Evolutionary conservation across 352 stramenopile species (phyloP).

Genomic region (Phytophthora nicotianae): DNA sequence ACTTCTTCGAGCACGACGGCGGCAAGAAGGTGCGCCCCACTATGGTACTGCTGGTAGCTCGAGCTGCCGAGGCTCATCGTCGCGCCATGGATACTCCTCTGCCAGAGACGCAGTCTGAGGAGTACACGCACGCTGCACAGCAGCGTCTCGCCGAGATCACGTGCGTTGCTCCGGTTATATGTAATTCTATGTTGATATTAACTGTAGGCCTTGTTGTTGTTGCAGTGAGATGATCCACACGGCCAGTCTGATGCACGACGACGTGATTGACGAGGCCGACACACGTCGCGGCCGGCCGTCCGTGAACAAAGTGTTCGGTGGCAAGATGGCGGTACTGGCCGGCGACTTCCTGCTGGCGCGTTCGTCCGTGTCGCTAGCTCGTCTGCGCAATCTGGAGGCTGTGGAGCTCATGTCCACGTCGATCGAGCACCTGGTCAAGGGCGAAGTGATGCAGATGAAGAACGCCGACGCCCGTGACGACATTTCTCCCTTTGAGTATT

Average conservation of each 20-base stretch:
- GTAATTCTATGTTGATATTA: not conserved
- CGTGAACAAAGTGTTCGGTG: constrained; percentile 97
- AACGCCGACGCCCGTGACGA: constrained; percentile 64
- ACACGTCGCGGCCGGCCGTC: constrained; percentile 93
- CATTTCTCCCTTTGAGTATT: constrained; percentile 94
- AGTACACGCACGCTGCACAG: constrained; percentile 77
- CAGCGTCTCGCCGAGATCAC: constrained; percentile 87
- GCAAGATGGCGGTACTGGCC: constrained; percentile 98
- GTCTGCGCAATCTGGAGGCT: constrained; percentile 94
- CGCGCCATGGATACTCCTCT: constrained; percentile 43
- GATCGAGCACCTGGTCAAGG: constrained; percentile 99
- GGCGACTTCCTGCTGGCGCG: constrained; percentile 98
- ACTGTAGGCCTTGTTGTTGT: not conserved
- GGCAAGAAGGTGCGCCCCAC: constrained; percentile 99
- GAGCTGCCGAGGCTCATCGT: constrained; percentile 89
- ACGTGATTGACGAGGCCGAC: constrained; percentile 98
- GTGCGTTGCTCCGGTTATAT: constrained; percentile 47
- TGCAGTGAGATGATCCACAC: constrained; percentile 99
- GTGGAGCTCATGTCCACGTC: constrained; percentile 98
- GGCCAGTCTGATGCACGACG: constrained; percentile 98
- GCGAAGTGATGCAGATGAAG: constrained; percentile 99
- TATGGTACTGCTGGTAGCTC: constrained; percentile 96
- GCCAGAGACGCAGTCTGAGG: constrained; percentile 62
- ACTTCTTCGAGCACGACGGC: constrained; percentile 95
- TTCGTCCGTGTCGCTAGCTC: constrained; percentile 95